These are phyloP conservation scores for Kitagawia praeruptora DNA, from an alignment of 129 eudicot genomes.

Conservation along the genomic window DNA sequence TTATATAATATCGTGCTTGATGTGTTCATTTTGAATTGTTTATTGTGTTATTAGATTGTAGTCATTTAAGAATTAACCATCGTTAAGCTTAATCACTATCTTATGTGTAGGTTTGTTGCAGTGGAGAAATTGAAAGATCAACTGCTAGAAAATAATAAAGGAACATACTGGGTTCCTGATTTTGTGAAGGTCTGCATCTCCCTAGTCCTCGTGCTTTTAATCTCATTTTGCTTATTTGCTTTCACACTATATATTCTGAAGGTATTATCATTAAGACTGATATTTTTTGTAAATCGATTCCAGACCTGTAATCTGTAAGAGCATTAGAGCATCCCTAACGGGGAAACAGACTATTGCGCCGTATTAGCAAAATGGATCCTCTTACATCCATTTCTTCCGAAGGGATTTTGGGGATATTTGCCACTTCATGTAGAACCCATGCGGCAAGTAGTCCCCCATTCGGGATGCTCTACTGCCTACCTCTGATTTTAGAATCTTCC, in stretches of 20 bases:
- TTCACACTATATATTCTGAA: background rate
- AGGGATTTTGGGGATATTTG: background rate
- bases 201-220: background rate
- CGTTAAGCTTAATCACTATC: background rate
- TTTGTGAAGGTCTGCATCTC: constrained; percentile 41
- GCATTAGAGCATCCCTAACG: background rate
- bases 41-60: background rate
- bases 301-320: background rate
- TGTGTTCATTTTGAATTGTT: background rate
- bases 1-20: background rate
- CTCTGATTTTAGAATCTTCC: background rate
- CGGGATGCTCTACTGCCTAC: background rate
- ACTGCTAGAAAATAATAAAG: constrained; percentile 61
- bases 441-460: background rate
- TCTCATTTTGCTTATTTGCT: background rate
- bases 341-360: background rate
- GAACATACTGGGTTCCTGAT: constrained; percentile 75
- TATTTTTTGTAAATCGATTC: background rate
- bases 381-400: background rate
- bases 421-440: background rate
- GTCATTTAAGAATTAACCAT: background rate
- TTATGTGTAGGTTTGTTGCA: constrained; percentile 48
- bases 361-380: background rate
- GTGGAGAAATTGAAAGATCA: constrained; percentile 80
- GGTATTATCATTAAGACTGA: background rate